Evolutionary conservation across 2,329 filamentous ascomycete species (phyloP), one percentile per base, ranked within the genome.

Genomic region (Aspergillus costaricaensis): DNA sequence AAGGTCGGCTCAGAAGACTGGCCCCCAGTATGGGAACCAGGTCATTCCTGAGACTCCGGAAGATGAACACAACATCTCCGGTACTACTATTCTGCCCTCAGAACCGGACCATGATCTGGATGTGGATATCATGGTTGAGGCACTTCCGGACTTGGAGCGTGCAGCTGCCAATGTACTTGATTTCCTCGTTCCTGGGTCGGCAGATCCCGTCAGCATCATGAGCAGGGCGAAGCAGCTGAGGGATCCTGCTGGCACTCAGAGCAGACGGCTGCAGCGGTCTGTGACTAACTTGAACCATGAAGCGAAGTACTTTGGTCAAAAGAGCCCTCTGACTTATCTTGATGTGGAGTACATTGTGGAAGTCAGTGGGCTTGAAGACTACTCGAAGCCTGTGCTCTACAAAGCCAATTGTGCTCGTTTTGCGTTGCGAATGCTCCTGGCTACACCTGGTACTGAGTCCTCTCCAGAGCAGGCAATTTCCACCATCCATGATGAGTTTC

Each of bases 351-450:
- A 70, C 8, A 66, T 80, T 30, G 62, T 65, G 14, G 62, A 63
- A 5, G 51, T 58, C 15, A 51, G 61, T 57, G 50, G 58, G 21
- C 10, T 67, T 36, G 39, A 57, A 15, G 52, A 65, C 48, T 14
- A 62, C 15, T 80, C 75, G 67, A 72, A 68, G 8, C 76, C 75
- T 3, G 67, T 80, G 19, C 58, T 83, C 5, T 71, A 80, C 58
- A 71, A 74, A 38, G 77, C 79, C 12, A 83, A 83, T 65, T 76
- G 73, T 59, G 72, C 74, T 21, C 67, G 67, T 6, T 67, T 83
- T 39, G 79, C 80, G 3, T 67, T 73, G 14, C 73, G 77, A 17
- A 62, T 81, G 23, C 67, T 79, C 5, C 68, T 77, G 4, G 70
- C 71, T 2, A 66, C 63, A 27, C 62, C 73, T 1, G 65, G 63